Base-by-base conservation (phyloP, 108 stramenopile species). In the Schizochytrium sp. region DNA sequence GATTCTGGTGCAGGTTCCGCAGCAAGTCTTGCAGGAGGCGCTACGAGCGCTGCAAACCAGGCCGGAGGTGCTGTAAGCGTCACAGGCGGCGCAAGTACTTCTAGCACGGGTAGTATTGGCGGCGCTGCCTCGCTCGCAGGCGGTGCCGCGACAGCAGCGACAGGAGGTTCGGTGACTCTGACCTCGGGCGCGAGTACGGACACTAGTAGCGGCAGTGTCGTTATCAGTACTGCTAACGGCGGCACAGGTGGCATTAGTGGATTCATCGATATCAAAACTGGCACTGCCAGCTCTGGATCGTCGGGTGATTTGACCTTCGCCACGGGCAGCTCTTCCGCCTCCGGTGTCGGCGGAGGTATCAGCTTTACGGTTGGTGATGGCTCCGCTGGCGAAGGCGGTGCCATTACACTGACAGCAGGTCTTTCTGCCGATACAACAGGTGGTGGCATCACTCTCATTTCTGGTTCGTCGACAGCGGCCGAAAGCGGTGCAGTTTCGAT, bases 231-330 rank as follows among this genome's bases (percentile, higher is more conserved):
- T 12, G 87, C 91, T 0, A 58, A 93, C 57, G 89, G 90, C 10
- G 92, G 92, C 23, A 21, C 29, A 28, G 44, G 48, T 23, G 93
- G 93, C 14, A 90, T 72, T 14, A 87, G 72, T n/a, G 93, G 93
- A 0, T 57, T 88, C n/a, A 58, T 93, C 8, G 28, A 72, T 4
- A 47, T 93, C n/a, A 51, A 60, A 16, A 93, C 93, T 14, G 93
- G 93, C 25, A 63, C 91, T 43, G 51, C 92, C 43, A 76, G 90
- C 34, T 28, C 53, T n/a, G 92, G 92, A 4, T 34, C 44, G 43
- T 88, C 91, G 43, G 92, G 92, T 8, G 91, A 63, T 87, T 19
- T 92, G 5, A 72, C 89, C 55, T 14, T 92, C 19, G 71, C 63
- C 34, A 92, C 91, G 16, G 92, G 92, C 2, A 51, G 44, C 16